Percentiles rank a stretch among this genome's conserved stretches.
Evolutionary conservation across 2,329 filamentous ascomycete genomes (phyloP).

Genomic region (Raffaelea arxii): DNA sequence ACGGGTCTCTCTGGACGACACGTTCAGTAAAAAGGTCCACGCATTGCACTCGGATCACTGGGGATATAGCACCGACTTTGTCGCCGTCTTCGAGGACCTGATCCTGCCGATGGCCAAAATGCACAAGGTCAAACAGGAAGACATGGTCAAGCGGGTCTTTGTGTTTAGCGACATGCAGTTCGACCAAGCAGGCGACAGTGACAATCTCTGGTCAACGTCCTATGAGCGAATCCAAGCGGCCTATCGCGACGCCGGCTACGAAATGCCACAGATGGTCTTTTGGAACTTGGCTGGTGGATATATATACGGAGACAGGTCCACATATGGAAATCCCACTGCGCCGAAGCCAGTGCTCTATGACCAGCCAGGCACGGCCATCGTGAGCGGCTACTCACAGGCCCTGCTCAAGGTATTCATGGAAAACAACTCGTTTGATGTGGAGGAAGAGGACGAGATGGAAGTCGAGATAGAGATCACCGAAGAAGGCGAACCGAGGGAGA

Average conservation of each 20-base stretch:
- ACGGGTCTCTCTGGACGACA: constrained; percentile 25
- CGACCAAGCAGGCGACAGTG: constrained; percentile 22
- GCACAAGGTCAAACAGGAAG: constrained; percentile 39
- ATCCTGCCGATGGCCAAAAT: constrained; percentile 43
- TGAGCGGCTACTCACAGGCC: constrained; percentile 47
- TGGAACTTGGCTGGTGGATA: constrained; percentile 44
- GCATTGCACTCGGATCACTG: constrained; percentile 23
- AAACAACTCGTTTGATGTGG: constrained; percentile 32
- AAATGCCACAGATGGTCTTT: constrained; percentile 49
- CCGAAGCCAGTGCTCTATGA: constrained; percentile 39
- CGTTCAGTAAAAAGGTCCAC: constrained; percentile 31
- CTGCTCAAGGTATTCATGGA: constrained; percentile 50
- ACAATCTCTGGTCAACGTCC: constrained; percentile 29
- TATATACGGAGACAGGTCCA: constrained; percentile 12
- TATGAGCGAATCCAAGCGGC: constrained; percentile 37
- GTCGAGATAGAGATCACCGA: constrained; percentile 17
- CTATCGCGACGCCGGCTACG: constrained; percentile 41
- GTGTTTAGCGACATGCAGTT: constrained; percentile 56
- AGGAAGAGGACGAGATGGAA: constrained; percentile 21
- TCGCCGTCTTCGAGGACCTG: constrained; percentile 41
- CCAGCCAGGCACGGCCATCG: constrained; percentile 34
- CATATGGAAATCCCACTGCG: constrained; percentile 19
- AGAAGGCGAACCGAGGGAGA: constrained; percentile 9
- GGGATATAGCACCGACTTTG: constrained; percentile 40
- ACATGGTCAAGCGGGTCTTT: constrained; percentile 53